Conservation (phyloP, 805 yeast genomes). For the Lachancea mirantina region DNA sequence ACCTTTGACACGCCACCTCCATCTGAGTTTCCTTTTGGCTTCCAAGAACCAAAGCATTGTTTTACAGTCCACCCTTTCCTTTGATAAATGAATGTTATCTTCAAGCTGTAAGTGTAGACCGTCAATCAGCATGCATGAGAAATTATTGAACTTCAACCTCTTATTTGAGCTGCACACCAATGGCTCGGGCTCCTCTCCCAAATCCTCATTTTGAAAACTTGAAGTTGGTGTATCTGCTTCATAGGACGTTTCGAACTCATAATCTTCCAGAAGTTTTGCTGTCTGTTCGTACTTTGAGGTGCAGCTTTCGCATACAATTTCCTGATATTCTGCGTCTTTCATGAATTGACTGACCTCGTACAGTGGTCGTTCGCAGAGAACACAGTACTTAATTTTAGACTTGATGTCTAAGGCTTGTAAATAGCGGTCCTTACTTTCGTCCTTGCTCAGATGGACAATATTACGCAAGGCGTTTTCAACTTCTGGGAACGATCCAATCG, state of each 20-base stretch:
- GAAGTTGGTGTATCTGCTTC: conserved; percentile 12
- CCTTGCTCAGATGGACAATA: conserved; percentile 12
- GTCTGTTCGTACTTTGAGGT: conserved; percentile 50
- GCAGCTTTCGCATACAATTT: conserved; percentile 59
- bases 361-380: conserved; percentile 62
- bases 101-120: conserved; percentile 27
- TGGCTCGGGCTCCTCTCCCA: conserved; percentile 5
- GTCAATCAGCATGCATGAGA: conserved; percentile 29
- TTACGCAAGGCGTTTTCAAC: conserved; percentile 14
- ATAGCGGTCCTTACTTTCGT: conserved; percentile 18
- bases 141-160: conserved; percentile 12
- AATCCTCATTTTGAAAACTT: conserved; percentile 8
- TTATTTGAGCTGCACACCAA: conserved; percentile 7
- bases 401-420: conserved; percentile 13
- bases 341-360: conserved; percentile 45
- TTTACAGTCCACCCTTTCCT: conserved; percentile 14
- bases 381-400: conserved; percentile 38
- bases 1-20: conserved; percentile 47
- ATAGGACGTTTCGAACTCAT: conserved; percentile 32
- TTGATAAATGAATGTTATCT: neutral
- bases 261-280: conserved; percentile 33
- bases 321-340: conserved; percentile 32
- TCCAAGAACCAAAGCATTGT: conserved; percentile 30
- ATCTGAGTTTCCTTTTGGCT: conserved; percentile 37
- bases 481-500: conserved; percentile 2